Conservation (phyloP, 768 basidiomycete species). For the Boletus subparvulus region DNA sequence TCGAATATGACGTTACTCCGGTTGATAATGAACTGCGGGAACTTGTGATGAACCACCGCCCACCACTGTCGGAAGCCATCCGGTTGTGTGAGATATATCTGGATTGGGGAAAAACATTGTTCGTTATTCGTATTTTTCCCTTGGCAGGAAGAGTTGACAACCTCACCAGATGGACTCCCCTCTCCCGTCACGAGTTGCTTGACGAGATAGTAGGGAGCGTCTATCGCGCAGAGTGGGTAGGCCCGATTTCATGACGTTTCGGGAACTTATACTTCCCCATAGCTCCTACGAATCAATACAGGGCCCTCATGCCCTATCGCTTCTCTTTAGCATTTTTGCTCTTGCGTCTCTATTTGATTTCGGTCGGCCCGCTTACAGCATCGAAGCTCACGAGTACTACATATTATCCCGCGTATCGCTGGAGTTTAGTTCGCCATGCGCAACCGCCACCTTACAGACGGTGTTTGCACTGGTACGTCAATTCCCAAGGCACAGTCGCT, state of each 20-base stretch:
- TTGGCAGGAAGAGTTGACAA: background rate
- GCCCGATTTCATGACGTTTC: background rate
- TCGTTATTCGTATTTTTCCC: conserved; percentile 21
- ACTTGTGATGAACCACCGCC: conserved; percentile 50
- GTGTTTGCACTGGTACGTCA: conserved; percentile 56
- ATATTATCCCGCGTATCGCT: conserved; percentile 55
- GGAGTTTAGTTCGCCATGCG: conserved; percentile 43
- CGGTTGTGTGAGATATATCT: conserved; percentile 65
- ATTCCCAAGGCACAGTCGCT: background rate
- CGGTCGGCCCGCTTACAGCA: conserved; percentile 43
- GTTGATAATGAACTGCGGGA: conserved; percentile 38
- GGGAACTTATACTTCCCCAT: conserved; percentile 4
- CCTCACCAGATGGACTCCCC: conserved; percentile 47
- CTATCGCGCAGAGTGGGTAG: conserved; percentile 52
- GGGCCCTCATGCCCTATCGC: conserved; percentile 53
- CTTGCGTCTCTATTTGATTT: conserved; percentile 65
- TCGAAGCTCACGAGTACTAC: conserved; percentile 62
- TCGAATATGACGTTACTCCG: conserved; percentile 33
- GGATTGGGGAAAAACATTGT: conserved; percentile 61
- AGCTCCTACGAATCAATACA: conserved; percentile 41
- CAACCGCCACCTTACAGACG: conserved; percentile 52
- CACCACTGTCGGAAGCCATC: conserved; percentile 57
- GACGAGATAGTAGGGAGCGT: conserved; percentile 54
- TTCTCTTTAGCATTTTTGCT: conserved; percentile 67
- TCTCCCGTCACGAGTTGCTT: conserved; percentile 54